These are phyloP conservation scores for Eucalyptus fibrosa DNA, from an alignment of 345 rosid genomes.

Conservation along the genomic window DNA sequence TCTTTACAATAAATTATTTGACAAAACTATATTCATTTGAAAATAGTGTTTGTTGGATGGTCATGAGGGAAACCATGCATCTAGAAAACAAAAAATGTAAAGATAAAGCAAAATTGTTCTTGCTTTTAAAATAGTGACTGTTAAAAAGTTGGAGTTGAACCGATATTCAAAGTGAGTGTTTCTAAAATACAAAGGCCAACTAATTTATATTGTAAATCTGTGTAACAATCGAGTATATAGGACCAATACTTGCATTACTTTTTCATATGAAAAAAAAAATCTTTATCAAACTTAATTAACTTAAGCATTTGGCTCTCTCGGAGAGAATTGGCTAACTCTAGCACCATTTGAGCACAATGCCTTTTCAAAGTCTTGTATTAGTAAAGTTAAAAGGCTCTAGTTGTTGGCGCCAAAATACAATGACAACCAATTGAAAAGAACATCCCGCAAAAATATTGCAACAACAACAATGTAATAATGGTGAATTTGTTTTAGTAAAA, in stretches of 20 bases:
- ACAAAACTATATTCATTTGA: background rate
- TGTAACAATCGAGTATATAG: no score
- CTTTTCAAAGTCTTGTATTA: background rate
- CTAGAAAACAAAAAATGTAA: background rate
- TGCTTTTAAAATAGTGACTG: background rate
- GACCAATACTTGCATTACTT: background rate
- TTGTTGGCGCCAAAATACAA: background rate
- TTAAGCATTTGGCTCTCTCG: background rate
- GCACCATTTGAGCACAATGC: background rate
- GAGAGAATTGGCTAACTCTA: accelerated
- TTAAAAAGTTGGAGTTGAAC: background rate
- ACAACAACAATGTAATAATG: background rate
- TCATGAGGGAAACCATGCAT: background rate
- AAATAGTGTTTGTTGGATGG: background rate
- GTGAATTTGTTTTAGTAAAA: background rate
- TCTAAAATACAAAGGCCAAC: background rate
- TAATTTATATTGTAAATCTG: background rate
- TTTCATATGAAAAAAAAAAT: background rate
- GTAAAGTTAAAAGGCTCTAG: background rate
- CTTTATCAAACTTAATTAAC: background rate
- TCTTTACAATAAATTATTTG: background rate
- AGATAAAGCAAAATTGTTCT: background rate
- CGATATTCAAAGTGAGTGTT: background rate
- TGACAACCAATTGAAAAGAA: background rate
- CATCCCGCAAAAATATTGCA: background rate